These are phyloP conservation scores for Penicillium flavigenum DNA, from an alignment of 495 filamentous ascomycete species.

Conservation along the genomic window DNA sequence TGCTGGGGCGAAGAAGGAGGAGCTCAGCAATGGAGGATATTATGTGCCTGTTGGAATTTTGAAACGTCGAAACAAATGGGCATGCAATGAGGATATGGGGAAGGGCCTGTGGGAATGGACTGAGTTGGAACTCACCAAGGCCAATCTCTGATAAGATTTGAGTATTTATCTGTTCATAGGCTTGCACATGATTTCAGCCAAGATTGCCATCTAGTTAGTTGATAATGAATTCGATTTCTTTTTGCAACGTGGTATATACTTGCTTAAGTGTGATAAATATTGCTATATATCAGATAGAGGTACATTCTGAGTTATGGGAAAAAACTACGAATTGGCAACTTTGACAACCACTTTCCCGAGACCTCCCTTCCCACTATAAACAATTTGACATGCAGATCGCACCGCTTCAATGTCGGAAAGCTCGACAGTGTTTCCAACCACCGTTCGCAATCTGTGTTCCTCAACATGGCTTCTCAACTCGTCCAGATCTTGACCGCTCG, in stretches of 20 bases:
- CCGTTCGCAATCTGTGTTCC: slow-evolving; percentile 43
- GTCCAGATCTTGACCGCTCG: slow-evolving; percentile 42
- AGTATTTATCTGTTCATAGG: neutral
- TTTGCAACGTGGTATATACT: neutral
- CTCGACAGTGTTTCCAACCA: slow-evolving; percentile 42
- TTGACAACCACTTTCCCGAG: slow-evolving; percentile 56
- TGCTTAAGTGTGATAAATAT: neutral
- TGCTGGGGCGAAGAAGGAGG: slow-evolving; percentile 32
- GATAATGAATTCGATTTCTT: neutral
- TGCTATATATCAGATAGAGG: neutral
- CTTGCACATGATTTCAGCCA: neutral
- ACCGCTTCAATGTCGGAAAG: slow-evolving; percentile 49
- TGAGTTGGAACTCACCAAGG: slow-evolving; percentile 32
- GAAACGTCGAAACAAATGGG: slow-evolving; percentile 27
- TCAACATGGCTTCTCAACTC: slow-evolving; percentile 43
- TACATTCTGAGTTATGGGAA: neutral
- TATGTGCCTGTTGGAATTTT: slow-evolving; percentile 41
- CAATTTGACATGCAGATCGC: slow-evolving; percentile 44
- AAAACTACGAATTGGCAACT: slow-evolving; percentile 23
- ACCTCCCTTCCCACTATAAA: slow-evolving; percentile 53
- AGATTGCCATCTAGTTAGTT: neutral
- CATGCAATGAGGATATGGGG: slow-evolving; percentile 29
- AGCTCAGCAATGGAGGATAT: slow-evolving; percentile 35
- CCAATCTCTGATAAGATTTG: slow-evolving; percentile 2
- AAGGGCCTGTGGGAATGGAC: slow-evolving; percentile 47